Evolutionary conservation across 768 basidiomycete genomes (phyloP), one percentile per base, ranked within the genome.

Genomic region (Boletus eberwhitei): DNA sequence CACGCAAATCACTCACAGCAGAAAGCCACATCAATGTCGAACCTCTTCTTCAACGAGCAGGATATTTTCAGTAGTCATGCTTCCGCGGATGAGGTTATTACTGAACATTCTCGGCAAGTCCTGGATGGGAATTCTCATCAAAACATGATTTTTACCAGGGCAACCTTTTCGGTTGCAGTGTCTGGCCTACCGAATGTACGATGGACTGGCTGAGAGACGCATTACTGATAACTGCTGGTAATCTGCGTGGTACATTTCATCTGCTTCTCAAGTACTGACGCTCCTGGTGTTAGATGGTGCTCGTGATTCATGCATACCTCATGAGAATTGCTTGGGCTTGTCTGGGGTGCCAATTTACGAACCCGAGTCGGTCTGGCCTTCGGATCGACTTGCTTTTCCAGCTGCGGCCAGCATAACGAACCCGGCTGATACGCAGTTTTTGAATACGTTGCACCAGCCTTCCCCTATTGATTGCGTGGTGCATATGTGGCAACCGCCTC

Each of bases 251-350:
- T 26, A 17, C 22, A 17, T 21, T 9, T 17, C 21, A 8, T 39
- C 13, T 14, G 9, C 5, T 21, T 19, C 2, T 49, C 40, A 7
- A 24, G 22, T 8, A 17, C 8, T 52, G 13, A 64, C 17, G 5
- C 5, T 36, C 26, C n/a, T 29, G 12, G 34, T 24, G 2, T 32
- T 46, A 65, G 63, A 48, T 24, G 3, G 8, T 42, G 1, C 21
- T 21, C 19, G 11, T 32, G 0, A 22, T 31, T 8, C 52, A 36
- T 38, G 29, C 9, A 17, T 31, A 8, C 13, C 19, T 32, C 12
- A 21, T 2, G 50, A 43, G 11, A 61, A 62, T 35, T 19, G 57
- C 5, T 39, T 53, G 2, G 37, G 53, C 0, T 34, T 50, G 41
- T 50, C 12, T 16, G 57, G 21, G 31, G 29, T 32, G 2, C 31